Evolutionary conservation across 176 grass and related monocot species (phyloP).

Genomic region (Eleusine indica): DNA sequence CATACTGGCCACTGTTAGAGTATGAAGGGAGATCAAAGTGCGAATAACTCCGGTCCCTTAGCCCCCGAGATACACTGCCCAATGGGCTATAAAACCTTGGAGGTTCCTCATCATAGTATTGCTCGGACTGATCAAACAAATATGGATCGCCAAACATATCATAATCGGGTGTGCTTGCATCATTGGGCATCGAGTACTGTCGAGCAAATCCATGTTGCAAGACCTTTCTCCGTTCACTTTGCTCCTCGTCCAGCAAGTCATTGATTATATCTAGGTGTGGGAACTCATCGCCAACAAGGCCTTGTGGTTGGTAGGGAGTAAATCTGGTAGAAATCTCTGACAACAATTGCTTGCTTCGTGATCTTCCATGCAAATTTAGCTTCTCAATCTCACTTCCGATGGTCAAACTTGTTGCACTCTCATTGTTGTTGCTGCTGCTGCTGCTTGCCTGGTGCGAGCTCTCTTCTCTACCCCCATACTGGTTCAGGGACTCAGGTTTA

Average conservation of each 20-base stretch:
- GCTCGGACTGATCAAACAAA: constrained; percentile 53
- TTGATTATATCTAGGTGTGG: constrained; percentile 99
- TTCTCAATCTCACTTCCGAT: constrained; percentile 55
- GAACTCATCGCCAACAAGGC: constrained; percentile 67
- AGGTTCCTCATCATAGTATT: constrained; percentile 37
- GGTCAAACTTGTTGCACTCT: constrained; percentile 38
- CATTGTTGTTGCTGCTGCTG: constrained; percentile 32
- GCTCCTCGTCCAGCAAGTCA: constrained; percentile 86
- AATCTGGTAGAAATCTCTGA: constrained; percentile 63
- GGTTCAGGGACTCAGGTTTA: constrained; percentile 62
- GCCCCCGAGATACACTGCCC: constrained; percentile 27
- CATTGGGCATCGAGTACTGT: constrained; percentile 79
- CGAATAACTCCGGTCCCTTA: constrained; percentile 58
- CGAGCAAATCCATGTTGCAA: constrained; percentile 51
- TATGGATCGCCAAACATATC: constrained; percentile 56
- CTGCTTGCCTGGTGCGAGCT: constrained; percentile 50
- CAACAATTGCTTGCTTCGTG: constrained; percentile 44
- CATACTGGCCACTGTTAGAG: constrained; percentile 52
- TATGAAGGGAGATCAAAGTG: constrained; percentile 65
- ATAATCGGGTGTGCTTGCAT: constrained; percentile 45
- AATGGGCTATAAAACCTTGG: constrained; percentile 46
- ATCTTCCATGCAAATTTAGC: constrained; percentile 49
- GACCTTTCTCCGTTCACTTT: constrained; percentile 51
- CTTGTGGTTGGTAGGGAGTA: constrained; percentile 66
- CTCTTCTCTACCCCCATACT: constrained; percentile 49